Base-by-base conservation (phyloP, 202 grass and related monocot genomes). In the Alloteropsis angusta region DNA sequence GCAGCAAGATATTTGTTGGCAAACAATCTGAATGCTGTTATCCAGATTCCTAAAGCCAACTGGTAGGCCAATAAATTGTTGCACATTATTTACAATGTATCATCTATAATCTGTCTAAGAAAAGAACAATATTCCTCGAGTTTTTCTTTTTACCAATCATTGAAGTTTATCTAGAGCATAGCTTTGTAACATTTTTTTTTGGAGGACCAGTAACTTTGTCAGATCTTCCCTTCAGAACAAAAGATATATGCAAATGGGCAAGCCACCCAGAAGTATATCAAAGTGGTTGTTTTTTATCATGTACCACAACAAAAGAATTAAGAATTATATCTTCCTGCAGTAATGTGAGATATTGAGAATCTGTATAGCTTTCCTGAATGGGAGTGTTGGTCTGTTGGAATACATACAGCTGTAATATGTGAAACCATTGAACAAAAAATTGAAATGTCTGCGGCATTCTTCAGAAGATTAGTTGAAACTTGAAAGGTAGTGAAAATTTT, bases 321-420 rank as follows among this genome's bases (percentile, higher is more conserved):
- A 62, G 9, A 50, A 53, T 28, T 68, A 30, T 21, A 60, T 59
- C 37, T 5, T 65, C 42, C 60, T 42, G 45, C 53, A 60, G 61
- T 71, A 81, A 63, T 30, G n/a, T 5, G 45, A 55, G 17, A 52
- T 49, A 49, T 52, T 35, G 46, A 71, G 49, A 79, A 37, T 68
- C 13, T 87, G 35, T 79, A 79, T 60, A 68, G 0, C n/a, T 22
- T 75, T 60, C 8, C 75, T 74, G 61, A 74, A 83, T n/a, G 6
- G 25, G 34, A 45, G 25, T 62, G 0, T 30, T 30, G 28, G 28
- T 30, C 28, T 30, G 28, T 70, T 59, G 39, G 53, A 42, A 76
- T 13, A 38, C 36, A 81, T 44, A 42, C 62, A 63, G 28, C 30
- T 75, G 47, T 57, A 38, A 52, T 28, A 65, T 59, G 48, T 57